Conservation (phyloP, 345 rosid genomes). For the Populus simonii region DNA sequence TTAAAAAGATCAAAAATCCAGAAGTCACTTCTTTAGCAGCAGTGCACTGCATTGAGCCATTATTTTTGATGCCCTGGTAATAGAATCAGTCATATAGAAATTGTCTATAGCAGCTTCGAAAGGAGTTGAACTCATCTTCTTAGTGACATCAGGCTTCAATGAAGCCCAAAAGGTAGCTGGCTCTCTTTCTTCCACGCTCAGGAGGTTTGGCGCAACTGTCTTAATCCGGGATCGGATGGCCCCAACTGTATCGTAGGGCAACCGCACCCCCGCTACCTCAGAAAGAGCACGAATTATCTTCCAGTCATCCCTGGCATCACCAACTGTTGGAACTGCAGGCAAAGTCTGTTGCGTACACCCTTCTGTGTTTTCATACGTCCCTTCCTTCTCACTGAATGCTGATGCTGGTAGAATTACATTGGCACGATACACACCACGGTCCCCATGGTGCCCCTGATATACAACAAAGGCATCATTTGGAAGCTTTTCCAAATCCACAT, state of each 20-base stretch:
- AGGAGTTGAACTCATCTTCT: conserved; percentile 48
- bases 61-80: conserved; percentile 94
- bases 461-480: conserved; percentile 89
- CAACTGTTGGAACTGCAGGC: conserved; percentile 97
- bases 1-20: conserved; percentile 22
- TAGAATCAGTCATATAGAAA: conserved; percentile 91
- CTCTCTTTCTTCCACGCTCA: conserved; percentile 72
- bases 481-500: conserved; percentile 70
- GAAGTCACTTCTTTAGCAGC: conserved; percentile 66
- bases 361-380: conserved; percentile 92
- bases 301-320: conserved; percentile 99
- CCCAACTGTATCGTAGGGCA: conserved; percentile 72
- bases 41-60: conserved; percentile 95
- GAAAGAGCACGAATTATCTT: conserved; percentile 88
- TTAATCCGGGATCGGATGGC: conserved; percentile 67
- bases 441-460: conserved; percentile 98
- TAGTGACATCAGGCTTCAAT: conserved; percentile 48
- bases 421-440: conserved; percentile 78
- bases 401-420: conserved; percentile 87
- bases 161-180: conserved; percentile 65
- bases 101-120: conserved; percentile 63
- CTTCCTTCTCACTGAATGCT: conserved; percentile 93
- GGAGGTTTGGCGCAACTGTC: conserved; percentile 83
- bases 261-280: conserved; percentile 67
- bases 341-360: conserved; percentile 82